phyloP scores from a whole-genome alignment of 306 rosid genomes.

The Cicer yamashitae region DNA sequence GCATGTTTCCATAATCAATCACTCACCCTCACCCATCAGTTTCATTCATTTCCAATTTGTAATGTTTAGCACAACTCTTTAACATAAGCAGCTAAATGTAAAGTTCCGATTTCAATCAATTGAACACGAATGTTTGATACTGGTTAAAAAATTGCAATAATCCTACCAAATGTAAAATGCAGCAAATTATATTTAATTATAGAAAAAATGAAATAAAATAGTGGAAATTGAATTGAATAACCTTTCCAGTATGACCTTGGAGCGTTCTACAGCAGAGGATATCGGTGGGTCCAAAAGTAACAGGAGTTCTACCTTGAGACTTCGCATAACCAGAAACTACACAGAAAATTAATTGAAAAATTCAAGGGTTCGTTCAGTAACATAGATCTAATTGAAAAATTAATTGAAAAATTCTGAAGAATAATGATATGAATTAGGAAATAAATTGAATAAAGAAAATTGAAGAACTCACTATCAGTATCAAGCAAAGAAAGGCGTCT shows the following conservation, averaged over 20 bases:
- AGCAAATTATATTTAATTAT: neutral
- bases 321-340: slow-evolving; percentile 74
- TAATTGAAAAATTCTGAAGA: neutral
- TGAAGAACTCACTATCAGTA: slow-evolving; percentile 61
- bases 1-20: slow-evolving; percentile 7
- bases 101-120: neutral
- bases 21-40: slow-evolving; percentile 7
- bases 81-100: neutral
- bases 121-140: neutral
- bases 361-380: slow-evolving; percentile 28
- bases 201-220: neutral
- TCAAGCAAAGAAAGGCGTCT: slow-evolving; percentile 80
- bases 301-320: slow-evolving; percentile 74
- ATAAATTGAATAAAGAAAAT: neutral
- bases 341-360: slow-evolving; percentile 8
- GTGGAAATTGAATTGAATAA: slow-evolving; percentile 3
- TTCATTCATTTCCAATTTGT: neutral
- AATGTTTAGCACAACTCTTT: neutral
- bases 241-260: slow-evolving; percentile 92
- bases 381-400: slow-evolving; percentile 41
- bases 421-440: neutral
- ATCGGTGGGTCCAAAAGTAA: slow-evolving; percentile 90
- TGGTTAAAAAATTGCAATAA: neutral
- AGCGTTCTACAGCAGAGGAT: slow-evolving; percentile 95
- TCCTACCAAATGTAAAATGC: neutral